Evolutionary conservation across 2,329 filamentous ascomycete genomes (phyloP).

Genomic region (Fusarium avenaceum): DNA sequence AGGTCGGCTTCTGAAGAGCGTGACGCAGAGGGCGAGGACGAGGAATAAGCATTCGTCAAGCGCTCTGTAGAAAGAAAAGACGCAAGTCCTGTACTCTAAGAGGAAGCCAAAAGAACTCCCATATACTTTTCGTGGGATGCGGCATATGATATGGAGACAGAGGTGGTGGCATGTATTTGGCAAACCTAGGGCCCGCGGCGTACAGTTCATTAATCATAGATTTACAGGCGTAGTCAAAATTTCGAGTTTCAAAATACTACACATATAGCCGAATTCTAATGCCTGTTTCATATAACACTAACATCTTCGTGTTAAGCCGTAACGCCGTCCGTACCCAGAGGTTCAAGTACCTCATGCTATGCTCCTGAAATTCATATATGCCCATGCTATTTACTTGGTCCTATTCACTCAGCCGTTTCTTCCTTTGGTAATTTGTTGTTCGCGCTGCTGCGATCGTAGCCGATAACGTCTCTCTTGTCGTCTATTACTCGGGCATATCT

Average conservation of each 20-base stretch:
- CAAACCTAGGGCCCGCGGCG: constrained; percentile 37
- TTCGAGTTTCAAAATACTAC: constrained; percentile 14
- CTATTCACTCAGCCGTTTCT: not conserved
- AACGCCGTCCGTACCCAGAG: constrained; percentile 20
- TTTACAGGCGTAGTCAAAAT: constrained; percentile 29
- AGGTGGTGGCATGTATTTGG: constrained; percentile 26
- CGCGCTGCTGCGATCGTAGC: constrained; percentile 58
- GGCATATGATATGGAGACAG: constrained; percentile 15
- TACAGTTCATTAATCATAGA: constrained; percentile 45
- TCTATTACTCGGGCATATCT: constrained; percentile 76
- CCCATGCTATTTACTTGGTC: constrained; percentile 8
- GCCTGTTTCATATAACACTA: constrained; percentile 1
- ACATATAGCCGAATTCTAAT: not conserved
- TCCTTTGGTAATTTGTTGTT: constrained; percentile 42
- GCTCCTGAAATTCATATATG: constrained; percentile 1
- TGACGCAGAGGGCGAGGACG: constrained; percentile 64
- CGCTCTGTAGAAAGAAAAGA: constrained; percentile 61
- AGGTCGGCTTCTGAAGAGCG: constrained; percentile 53
- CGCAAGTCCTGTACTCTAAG: constrained; percentile 46
- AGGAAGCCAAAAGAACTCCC: not conserved
- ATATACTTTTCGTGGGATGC: constrained; percentile 19
- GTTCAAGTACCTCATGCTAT: constrained; percentile 9
- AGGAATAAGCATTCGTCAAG: constrained; percentile 47
- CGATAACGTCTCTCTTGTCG: constrained; percentile 71
- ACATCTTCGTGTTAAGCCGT: not conserved